Evolutionary conservation across 768 basidiomycete species (phyloP).

Genomic region (Trametes gibbosa): DNA sequence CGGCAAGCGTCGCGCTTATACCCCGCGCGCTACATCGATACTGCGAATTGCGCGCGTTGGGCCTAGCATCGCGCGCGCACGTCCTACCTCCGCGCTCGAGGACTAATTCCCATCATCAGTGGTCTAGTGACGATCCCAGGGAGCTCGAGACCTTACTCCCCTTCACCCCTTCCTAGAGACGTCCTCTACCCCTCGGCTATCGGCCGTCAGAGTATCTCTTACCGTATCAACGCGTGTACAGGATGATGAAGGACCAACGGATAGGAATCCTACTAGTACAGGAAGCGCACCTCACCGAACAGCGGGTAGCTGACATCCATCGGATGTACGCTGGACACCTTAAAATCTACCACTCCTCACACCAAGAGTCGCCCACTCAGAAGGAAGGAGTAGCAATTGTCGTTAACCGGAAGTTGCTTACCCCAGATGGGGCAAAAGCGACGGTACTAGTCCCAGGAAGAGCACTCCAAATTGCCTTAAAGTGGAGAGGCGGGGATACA

Average conservation of each 20-base stretch:
- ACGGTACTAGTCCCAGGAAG: not conserved
- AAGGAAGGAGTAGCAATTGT: not conserved
- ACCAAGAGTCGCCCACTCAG: not conserved
- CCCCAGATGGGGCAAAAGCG: not conserved
- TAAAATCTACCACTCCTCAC: not conserved
- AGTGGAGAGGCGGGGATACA: not conserved
- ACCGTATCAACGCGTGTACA: too few relatives aligned
- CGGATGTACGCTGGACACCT: not conserved
- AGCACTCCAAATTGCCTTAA: not conserved
- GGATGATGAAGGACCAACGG: not conserved
- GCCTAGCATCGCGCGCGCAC: too few relatives aligned
- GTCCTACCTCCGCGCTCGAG: too few relatives aligned
- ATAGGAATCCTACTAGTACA: constrained; percentile 5
- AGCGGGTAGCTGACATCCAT: not conserved
- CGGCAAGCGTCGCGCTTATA: too few relatives aligned
- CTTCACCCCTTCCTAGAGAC: too few relatives aligned
- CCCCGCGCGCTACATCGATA: too few relatives aligned
- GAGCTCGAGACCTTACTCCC: too few relatives aligned
- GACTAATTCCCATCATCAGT: too few relatives aligned
- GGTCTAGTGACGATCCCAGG: too few relatives aligned
- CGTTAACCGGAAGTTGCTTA: not conserved
- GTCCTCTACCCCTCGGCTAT: too few relatives aligned
- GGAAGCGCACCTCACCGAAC: constrained; percentile 10
- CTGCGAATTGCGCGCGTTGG: too few relatives aligned
- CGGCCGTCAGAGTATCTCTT: too few relatives aligned